Percentiles rank a stretch among this genome's conserved stretches.
Conservation (phyloP, 1,284 basidiomycete species). For the Melampsora abietis-canadensis region DNA sequence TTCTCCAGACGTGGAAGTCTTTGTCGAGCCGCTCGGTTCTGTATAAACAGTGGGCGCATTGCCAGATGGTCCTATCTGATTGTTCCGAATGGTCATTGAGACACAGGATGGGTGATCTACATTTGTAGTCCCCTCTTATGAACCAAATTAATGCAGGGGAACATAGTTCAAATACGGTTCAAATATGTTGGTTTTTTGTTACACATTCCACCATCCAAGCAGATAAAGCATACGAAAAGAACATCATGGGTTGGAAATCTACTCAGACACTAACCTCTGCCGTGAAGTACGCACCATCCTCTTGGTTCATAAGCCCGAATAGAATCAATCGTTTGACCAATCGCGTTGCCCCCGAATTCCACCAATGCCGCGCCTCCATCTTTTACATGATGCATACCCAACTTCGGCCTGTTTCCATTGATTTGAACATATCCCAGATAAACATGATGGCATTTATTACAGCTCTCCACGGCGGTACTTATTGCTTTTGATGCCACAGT, state of each 20-base stretch:
- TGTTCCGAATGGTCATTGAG: conserved; percentile 1
- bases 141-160: background rate
- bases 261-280: background rate
- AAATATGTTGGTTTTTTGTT: too few relatives aligned
- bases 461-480: background rate
- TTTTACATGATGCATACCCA: background rate
- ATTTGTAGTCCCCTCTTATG: background rate
- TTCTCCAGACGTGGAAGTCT: background rate
- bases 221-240: too few relatives aligned
- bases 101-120: background rate
- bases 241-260: too few relatives aligned
- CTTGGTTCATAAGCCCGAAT: conserved; percentile 7
- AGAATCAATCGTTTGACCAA: background rate
- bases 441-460: background rate
- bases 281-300: conserved; percentile 1
- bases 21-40: background rate
- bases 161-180: too few relatives aligned
- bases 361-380: background rate
- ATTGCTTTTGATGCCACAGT: background rate
- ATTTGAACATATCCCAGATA: conserved; percentile 2
- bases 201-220: too few relatives aligned
- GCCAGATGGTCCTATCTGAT: conserved; percentile 5
- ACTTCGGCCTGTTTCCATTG: conserved; percentile 10
- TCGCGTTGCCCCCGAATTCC: background rate
- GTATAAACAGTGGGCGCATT: background rate